Evolutionary conservation across 208 protist species (phyloP).

Genomic region (Sergeia podlipaevii): DNA sequence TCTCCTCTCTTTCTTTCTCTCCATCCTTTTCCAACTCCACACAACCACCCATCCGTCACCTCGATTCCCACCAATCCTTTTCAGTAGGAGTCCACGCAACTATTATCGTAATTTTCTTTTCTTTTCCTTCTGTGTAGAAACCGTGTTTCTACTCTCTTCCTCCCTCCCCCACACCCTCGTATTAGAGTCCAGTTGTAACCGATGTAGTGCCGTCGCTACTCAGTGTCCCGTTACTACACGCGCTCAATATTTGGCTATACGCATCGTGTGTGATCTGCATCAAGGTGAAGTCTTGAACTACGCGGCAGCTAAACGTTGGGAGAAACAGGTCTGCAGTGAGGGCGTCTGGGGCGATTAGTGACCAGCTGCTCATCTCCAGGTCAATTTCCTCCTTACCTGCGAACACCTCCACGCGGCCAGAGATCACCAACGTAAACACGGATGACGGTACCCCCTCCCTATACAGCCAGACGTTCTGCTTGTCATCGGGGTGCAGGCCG

Average conservation of each 20-base stretch:
- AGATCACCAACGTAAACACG: slow-evolving; percentile 84
- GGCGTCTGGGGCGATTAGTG: slow-evolving; percentile 64
- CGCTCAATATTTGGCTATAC: slow-evolving; percentile 53
- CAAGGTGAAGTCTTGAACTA: slow-evolving; percentile 80
- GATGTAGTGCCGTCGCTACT: slow-evolving; percentile 11
- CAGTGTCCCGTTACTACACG: slow-evolving; percentile 20
- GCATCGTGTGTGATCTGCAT: slow-evolving; percentile 78
- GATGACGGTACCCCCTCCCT: slow-evolving; percentile 68
- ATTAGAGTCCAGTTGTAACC: slow-evolving; percentile 2
- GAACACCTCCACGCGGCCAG: slow-evolving; percentile 84
- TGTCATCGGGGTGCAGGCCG: slow-evolving; percentile 67
- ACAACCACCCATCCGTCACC: no score
- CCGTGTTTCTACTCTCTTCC: background rate
- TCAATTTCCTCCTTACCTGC: slow-evolving; percentile 77
- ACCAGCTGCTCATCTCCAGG: slow-evolving; percentile 86
- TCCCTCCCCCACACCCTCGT: background rate
- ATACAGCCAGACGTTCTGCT: slow-evolving; percentile 91
- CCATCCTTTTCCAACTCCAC: no score
- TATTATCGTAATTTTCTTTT: background rate
- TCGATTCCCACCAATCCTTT: no score
- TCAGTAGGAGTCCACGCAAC: no score
- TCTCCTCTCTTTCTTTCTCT: no score
- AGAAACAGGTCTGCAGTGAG: slow-evolving; percentile 57
- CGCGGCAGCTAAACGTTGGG: slow-evolving; percentile 85
- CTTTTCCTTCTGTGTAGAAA: background rate